These are phyloP conservation scores for Fagus crenata DNA, from an alignment of 306 rosid genomes.

Conservation along the genomic window DNA sequence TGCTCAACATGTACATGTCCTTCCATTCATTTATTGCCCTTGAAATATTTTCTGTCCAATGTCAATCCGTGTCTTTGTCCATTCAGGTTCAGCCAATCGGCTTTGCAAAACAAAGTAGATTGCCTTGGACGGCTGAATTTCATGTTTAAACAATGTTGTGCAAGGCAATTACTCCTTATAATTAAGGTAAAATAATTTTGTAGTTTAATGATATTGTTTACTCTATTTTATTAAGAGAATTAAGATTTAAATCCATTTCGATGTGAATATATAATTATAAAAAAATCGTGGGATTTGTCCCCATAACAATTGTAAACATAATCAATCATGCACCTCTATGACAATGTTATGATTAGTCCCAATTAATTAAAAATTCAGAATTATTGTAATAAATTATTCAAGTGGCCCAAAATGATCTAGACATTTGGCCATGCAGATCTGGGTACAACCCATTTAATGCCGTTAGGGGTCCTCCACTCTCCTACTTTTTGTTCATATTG, in stretches of 20 bases:
- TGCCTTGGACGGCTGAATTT: not conserved
- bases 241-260: not conserved
- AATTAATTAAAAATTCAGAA: not conserved
- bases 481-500: slow-evolving; percentile 22
- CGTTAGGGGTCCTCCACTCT: slow-evolving; percentile 24
- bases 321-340: too few relatives aligned
- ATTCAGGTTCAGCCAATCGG: not conserved
- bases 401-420: not conserved
- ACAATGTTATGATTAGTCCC: not conserved
- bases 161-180: not conserved
- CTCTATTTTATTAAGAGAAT: too few relatives aligned
- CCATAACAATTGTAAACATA: too few relatives aligned
- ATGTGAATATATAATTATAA: not conserved
- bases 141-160: not conserved
- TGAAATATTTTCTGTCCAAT: slow-evolving; percentile 30
- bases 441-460: slow-evolving; percentile 19
- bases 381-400: not conserved
- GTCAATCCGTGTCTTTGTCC: not conserved
- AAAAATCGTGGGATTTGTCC: too few relatives aligned
- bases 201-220: too few relatives aligned
- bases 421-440: not conserved
- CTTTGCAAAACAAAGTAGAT: not conserved
- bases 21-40: slow-evolving; percentile 43
- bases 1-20: slow-evolving; percentile 35
- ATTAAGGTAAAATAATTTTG: not conserved